Evolutionary conservation across 2,329 filamentous ascomycete genomes (phyloP).

Genomic region (Sclerotinia glacialis): DNA sequence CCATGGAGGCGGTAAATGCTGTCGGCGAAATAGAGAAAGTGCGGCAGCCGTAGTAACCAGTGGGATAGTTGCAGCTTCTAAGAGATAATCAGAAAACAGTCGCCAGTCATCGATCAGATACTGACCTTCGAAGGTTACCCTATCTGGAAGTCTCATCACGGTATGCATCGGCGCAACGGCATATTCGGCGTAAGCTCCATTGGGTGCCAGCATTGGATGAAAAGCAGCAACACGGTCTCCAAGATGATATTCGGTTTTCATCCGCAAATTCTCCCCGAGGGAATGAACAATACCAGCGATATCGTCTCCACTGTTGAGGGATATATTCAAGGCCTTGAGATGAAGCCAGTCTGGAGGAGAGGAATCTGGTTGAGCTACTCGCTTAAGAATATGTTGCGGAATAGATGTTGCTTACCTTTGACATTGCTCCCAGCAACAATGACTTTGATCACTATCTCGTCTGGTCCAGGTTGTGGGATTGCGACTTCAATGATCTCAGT

Average conservation of each 20-base stretch:
- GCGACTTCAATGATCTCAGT: constrained; percentile 29
- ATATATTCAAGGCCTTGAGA: constrained; percentile 22
- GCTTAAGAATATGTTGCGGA: background rate
- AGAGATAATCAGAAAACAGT: constrained; percentile 43
- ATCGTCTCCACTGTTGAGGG: constrained; percentile 35
- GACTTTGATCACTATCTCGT: constrained; percentile 35
- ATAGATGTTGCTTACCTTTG: constrained; percentile 7
- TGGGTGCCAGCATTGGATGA: constrained; percentile 48
- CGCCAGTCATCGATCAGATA: constrained; percentile 41
- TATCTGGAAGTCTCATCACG: constrained; percentile 44
- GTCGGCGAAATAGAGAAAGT: constrained; percentile 40
- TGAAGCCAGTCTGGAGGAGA: background rate
- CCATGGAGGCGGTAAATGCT: constrained; percentile 43
- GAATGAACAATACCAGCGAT: constrained; percentile 44
- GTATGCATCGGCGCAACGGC: constrained; percentile 53
- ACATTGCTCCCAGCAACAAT: constrained; percentile 31
- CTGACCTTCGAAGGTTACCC: constrained; percentile 28
- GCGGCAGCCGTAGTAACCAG: constrained; percentile 44
- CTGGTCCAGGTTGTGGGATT: constrained; percentile 28
- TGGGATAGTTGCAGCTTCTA: constrained; percentile 44
- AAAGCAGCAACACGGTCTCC: constrained; percentile 49
- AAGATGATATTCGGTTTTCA: constrained; percentile 38
- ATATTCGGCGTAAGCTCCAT: constrained; percentile 60
- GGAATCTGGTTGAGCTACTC: background rate
- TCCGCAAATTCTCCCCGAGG: constrained; percentile 46